Percentiles rank a stretch among this genome's conserved stretches.
These are phyloP conservation scores for Mimosa pudica DNA, from an alignment of 306 rosid genomes.

Conservation along the genomic window DNA sequence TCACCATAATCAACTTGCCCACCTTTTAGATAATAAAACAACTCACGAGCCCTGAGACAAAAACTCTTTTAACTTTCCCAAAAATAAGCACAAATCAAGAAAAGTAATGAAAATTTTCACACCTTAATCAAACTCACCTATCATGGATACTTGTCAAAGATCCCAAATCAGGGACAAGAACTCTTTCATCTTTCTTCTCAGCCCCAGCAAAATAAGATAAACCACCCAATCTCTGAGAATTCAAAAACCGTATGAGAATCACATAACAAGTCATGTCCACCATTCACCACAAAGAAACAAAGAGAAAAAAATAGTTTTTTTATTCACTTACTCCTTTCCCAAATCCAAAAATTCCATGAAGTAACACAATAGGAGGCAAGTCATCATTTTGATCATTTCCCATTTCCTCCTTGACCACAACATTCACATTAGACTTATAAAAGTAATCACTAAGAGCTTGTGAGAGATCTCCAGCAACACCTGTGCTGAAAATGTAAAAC, in stretches of 20 bases:
- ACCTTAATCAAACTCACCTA: constrained; percentile 49
- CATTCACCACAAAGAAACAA: constrained; percentile 14
- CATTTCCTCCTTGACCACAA: constrained; percentile 37
- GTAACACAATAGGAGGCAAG: constrained; percentile 92
- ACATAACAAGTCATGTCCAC: background rate
- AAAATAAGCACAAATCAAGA: background rate
- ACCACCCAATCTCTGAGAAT: constrained; percentile 74
- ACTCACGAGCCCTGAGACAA: constrained; percentile 77
- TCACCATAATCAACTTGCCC: constrained; percentile 95
- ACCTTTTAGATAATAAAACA: constrained; percentile 96
- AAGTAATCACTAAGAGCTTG: constrained; percentile 50
- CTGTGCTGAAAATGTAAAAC: constrained; percentile 85
- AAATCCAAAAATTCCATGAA: constrained; percentile 96
- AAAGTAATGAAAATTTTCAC: background rate
- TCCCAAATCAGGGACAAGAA: constrained; percentile 98
- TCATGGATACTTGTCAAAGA: constrained; percentile 89
- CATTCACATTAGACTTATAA: constrained; percentile 39
- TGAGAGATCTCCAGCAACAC: constrained; percentile 85
- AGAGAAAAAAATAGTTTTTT: background rate
- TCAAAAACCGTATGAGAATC: background rate
- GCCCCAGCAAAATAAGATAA: constrained; percentile 95
- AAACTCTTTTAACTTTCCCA: constrained; percentile 9
- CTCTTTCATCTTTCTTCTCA: constrained; percentile 94
- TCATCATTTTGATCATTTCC: background rate
- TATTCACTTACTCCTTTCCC: constrained; percentile 87